Evolutionary conservation across 2,329 filamentous ascomycete species (phyloP), one percentile per base, ranked within the genome.

Genomic region (Macroventuria anomochaeta): DNA sequence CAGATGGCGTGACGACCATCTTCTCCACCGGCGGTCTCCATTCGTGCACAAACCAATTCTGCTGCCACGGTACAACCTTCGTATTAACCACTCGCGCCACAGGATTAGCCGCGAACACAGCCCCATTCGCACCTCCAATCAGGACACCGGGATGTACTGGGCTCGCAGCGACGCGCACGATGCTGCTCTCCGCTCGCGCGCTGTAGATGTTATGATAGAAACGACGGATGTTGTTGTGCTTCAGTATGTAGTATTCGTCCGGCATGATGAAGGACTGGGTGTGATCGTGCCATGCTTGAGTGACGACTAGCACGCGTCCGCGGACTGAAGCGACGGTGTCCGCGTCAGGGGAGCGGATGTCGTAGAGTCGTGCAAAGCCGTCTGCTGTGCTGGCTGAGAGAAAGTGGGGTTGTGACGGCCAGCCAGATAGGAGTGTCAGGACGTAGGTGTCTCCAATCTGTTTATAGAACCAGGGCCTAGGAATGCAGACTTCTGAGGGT

Each of bases 21-120:
- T 62, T 28, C 0, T 60, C 53, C n/a, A 69, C 50, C 1, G 63
- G 55, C 3, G 55, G 54, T 17, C 77, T 65, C 82, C 83, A 87
- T 49, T 85, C 82, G 60, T 86, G 83, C 20, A 74, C 68, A 59
- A 86, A 86, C 81, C 84, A 85, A 6, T 73, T 79, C 57, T 84
- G 81, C 52, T 83, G 77, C 75, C 77, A 84, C 10, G 80, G 77
- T 7, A 76, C 72, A 8, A 77, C 76, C 57, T 83, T 85, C 12
- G 75, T 69, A 49, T 81, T 79, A 15, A 82, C 58, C 2, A 84
- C 67, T 36, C 80, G 78, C 8, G 77, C 75, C 29, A 85, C 65
- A 0, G 82, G 80, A 60, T 85, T 86, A 2, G 76, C 79, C 1
- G 76, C 76, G 7, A 78, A 66, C 0, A 84, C 80, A 15, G 76